Conservation (phyloP, 2,329 filamentous ascomycete genomes). For the Scytalidium lignicola region DNA sequence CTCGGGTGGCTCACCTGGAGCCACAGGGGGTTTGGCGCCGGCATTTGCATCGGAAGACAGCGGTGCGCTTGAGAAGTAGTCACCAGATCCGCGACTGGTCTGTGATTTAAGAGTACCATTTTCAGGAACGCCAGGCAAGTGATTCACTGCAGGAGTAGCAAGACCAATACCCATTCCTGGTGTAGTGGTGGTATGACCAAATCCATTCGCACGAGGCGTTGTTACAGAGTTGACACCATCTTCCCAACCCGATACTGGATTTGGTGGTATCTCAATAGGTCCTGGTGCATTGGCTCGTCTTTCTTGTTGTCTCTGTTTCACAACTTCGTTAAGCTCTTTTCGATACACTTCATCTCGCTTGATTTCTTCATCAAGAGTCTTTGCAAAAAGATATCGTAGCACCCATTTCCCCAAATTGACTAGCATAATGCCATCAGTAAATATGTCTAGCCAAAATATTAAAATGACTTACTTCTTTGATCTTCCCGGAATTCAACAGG, state of each 20-base stretch:
- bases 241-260: constrained; percentile 29
- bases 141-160: constrained; percentile 55
- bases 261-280: constrained; percentile 53
- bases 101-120: constrained; percentile 45
- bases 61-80: constrained; percentile 69
- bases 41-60: constrained; percentile 44
- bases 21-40: constrained; percentile 35
- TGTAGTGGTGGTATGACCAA: constrained; percentile 57
- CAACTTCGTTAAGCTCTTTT: constrained; percentile 58
- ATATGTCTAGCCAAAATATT: constrained; percentile 9
- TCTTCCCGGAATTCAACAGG: constrained; percentile 83
- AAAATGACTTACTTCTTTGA: constrained; percentile 67
- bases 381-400: constrained; percentile 83
- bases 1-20: constrained; percentile 39
- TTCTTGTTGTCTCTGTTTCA: constrained; percentile 53
- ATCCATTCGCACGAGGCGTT: constrained; percentile 61
- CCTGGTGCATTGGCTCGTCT: constrained; percentile 53
- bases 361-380: constrained; percentile 86
- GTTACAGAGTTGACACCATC: constrained; percentile 39
- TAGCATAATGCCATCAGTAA: constrained; percentile 33
- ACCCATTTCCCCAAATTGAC: constrained; percentile 98
- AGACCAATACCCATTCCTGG: constrained; percentile 75
- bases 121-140: constrained; percentile 44
- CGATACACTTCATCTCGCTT: constrained; percentile 71
- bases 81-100: constrained; percentile 57